Percentiles rank a stretch among this genome's conserved stretches.
These are phyloP conservation scores for Malus hybrid DNA, from an alignment of 331 rosid genomes.

Conservation along the genomic window DNA sequence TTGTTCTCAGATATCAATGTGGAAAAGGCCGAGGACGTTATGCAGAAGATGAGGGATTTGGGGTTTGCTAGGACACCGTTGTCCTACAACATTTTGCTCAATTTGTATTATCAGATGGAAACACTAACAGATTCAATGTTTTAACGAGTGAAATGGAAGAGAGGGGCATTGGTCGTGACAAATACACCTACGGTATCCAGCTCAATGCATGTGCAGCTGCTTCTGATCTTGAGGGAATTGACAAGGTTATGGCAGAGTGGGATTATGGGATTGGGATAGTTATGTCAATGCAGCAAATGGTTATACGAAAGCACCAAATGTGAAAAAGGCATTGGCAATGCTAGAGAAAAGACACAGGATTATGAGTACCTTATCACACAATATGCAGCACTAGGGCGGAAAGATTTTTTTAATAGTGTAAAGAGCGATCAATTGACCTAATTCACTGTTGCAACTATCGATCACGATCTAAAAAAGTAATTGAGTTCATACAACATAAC, in stretches of 20 bases:
- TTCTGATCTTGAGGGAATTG: slow-evolving; percentile 13
- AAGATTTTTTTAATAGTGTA: neutral
- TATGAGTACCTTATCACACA: slow-evolving; percentile 7
- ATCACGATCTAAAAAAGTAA: no score
- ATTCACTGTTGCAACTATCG: no score
- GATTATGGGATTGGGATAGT: neutral
- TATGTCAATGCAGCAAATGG: slow-evolving; percentile 15
- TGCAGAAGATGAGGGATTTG: slow-evolving; percentile 26
- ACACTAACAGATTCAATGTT: slow-evolving; percentile 11
- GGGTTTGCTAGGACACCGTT: neutral
- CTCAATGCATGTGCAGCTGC: slow-evolving; percentile 13
- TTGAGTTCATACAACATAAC: no score
- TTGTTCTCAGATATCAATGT: slow-evolving; percentile 12
- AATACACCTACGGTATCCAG: slow-evolving; percentile 8
- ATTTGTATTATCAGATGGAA: slow-evolving; percentile 12
- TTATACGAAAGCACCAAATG: slow-evolving; percentile 6
- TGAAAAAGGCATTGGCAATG: slow-evolving; percentile 19
- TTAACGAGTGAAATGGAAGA: slow-evolving; percentile 25
- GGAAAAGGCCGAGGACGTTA: slow-evolving; percentile 22
- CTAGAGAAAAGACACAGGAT: slow-evolving; percentile 8
- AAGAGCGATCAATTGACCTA: no score
- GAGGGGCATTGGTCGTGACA: slow-evolving; percentile 4
- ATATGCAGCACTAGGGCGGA: slow-evolving; percentile 27
- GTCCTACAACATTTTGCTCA: slow-evolving; percentile 15
- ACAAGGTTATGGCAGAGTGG: neutral